These are phyloP conservation scores for Triticum aestivum DNA, from an alignment of 176 grass and related monocot species.

Conservation along the genomic window IWGSC_CS_RefSeq_v2.1 NC_057795.1:494092565-494093064, in stretches of 20 bases:
- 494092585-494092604: not conserved
- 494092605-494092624: not conserved
- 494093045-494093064: not conserved
- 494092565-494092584: not conserved
- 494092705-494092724: slow-evolving; percentile 15
- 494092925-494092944: not conserved
- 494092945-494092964: not conserved
- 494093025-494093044: not conserved
- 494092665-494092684: not conserved
- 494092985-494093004: not conserved
- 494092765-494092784: not conserved
- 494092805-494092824: not conserved
- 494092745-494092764: not conserved
- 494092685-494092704: not conserved
- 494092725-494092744: not conserved
- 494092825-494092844: not conserved
- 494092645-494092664: not conserved
- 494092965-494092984: not conserved
- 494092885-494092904: not conserved
- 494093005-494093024: not conserved
- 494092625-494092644: not conserved
- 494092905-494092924: not conserved
- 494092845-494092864: not conserved
- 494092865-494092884: no score
- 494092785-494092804: slow-evolving; percentile 18